Conservation (phyloP, 2,329 filamentous ascomycete species). For the Stachybotrys chartarum region DNA sequence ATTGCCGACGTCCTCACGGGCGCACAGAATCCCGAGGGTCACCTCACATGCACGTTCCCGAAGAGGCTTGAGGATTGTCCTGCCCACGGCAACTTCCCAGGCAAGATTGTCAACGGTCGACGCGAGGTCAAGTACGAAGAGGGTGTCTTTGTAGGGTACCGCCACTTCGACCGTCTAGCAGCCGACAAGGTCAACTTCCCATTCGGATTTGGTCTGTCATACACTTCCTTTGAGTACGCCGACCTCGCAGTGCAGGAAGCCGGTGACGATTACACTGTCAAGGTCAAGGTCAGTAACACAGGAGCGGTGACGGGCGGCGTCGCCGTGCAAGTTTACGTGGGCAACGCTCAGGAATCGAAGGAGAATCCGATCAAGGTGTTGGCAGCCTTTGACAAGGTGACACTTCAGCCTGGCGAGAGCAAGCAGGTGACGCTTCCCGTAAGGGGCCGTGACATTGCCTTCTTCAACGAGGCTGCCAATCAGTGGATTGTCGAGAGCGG, state of each 20-base stretch:
- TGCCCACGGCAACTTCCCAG: constrained; percentile 53
- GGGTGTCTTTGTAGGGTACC: constrained; percentile 62
- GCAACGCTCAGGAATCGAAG: constrained; percentile 9
- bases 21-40: constrained; percentile 56
- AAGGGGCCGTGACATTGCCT: constrained; percentile 16
- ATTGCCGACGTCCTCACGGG: constrained; percentile 62
- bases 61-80: constrained; percentile 54
- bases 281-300: constrained; percentile 50
- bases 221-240: constrained; percentile 51
- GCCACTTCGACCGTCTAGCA: constrained; percentile 56
- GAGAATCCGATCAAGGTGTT: constrained; percentile 49
- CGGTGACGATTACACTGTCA: constrained; percentile 33
- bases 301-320: constrained; percentile 41
- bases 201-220: constrained; percentile 50
- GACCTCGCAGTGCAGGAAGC: constrained; percentile 30
- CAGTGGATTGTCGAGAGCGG: constrained; percentile 19
- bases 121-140: constrained; percentile 60
- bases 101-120: constrained; percentile 36
- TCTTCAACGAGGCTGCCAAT: constrained; percentile 16
- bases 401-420: constrained; percentile 17
- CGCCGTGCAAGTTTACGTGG: constrained; percentile 50
- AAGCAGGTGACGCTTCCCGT: constrained; percentile 13
- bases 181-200: constrained; percentile 53
- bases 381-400: constrained; percentile 58
- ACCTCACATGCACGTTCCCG: constrained; percentile 58